Percentiles rank a stretch among this genome's conserved stretches.
phyloP scores from a whole-genome alignment of 2,329 filamentous ascomycete species.

The Aciculosporium take region DNA sequence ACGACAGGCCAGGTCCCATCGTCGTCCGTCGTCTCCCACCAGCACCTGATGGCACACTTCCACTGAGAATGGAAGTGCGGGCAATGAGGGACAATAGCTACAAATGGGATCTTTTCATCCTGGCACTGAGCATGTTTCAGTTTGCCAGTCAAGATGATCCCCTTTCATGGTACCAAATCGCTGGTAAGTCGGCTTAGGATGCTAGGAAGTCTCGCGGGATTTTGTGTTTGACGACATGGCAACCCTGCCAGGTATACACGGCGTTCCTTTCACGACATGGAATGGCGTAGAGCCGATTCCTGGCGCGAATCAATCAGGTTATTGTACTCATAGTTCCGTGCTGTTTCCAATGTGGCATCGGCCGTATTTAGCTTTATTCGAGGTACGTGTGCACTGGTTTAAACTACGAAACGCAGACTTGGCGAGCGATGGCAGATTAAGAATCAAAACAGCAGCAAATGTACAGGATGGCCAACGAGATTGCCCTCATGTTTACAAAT shows the following conservation, averaged over 20 bases:
- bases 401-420: not conserved
- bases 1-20: constrained; percentile 21
- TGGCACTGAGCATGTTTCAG: constrained; percentile 61
- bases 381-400: constrained; percentile 23
- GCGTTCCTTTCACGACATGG: constrained; percentile 49
- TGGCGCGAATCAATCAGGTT: constrained; percentile 47
- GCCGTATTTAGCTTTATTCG: constrained; percentile 54
- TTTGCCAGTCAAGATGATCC: constrained; percentile 45
- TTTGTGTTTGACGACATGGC: not conserved
- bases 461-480: constrained; percentile 22
- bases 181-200: constrained; percentile 37
- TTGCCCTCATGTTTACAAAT: constrained; percentile 35
- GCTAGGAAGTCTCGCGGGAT: not conserved
- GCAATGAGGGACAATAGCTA: constrained; percentile 49
- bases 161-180: constrained; percentile 65
- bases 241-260: constrained; percentile 53
- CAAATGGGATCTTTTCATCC: constrained; percentile 62
- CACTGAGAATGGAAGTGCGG: constrained; percentile 50
- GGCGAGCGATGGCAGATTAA: constrained; percentile 7
- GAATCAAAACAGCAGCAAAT: constrained; percentile 21
- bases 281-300: constrained; percentile 33
- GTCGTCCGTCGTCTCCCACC: constrained; percentile 30
- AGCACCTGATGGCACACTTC: constrained; percentile 24
- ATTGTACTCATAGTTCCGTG: constrained; percentile 62
- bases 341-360: constrained; percentile 76